Percentiles rank a stretch among this genome's conserved stretches.
These are phyloP conservation scores for Galerina sulciceps DNA, from an alignment of 768 basidiomycete genomes.

Conservation along the genomic window DNA sequence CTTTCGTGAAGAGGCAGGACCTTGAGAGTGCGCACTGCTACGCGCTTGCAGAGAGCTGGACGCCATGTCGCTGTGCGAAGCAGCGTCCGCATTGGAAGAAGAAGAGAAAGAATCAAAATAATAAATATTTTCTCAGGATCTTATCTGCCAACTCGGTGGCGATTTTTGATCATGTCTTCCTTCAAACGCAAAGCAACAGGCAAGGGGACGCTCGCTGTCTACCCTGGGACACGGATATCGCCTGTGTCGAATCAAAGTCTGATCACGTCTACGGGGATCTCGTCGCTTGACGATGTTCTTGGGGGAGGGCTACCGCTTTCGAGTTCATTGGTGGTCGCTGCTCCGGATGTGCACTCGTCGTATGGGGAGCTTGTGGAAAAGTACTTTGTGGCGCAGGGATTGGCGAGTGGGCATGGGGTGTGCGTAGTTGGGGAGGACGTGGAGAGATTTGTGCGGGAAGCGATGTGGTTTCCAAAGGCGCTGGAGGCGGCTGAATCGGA, in stretches of 20 bases:
- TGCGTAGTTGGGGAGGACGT: slow-evolving; percentile 68
- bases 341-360: slow-evolving; percentile 86
- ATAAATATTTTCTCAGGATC: background rate
- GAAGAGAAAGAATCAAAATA: background rate
- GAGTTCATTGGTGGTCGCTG: slow-evolving; percentile 70
- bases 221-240: slow-evolving; percentile 61
- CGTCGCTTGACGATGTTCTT: slow-evolving; percentile 93
- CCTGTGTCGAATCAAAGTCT: slow-evolving; percentile 58
- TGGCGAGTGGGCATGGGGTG: slow-evolving; percentile 71
- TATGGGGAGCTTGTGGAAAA: slow-evolving; percentile 86
- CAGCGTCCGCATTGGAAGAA: background rate
- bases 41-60: slow-evolving; percentile 4
- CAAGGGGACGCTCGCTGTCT: slow-evolving; percentile 40
- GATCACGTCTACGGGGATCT: slow-evolving; percentile 84
- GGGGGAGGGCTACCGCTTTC: slow-evolving; percentile 90
- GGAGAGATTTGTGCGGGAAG: slow-evolving; percentile 59
- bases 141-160: slow-evolving; percentile 12
- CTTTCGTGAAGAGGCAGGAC: slow-evolving; percentile 7
- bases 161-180: slow-evolving; percentile 61
- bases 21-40: slow-evolving; percentile 19
- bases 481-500: slow-evolving; percentile 25
- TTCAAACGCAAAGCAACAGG: slow-evolving; percentile 70
- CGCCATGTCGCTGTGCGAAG: background rate
- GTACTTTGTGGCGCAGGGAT: slow-evolving; percentile 89
- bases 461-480: slow-evolving; percentile 79